Conservation (phyloP, 192 early-diverging fungal genomes). For the Thamnidium elegans region DNA sequence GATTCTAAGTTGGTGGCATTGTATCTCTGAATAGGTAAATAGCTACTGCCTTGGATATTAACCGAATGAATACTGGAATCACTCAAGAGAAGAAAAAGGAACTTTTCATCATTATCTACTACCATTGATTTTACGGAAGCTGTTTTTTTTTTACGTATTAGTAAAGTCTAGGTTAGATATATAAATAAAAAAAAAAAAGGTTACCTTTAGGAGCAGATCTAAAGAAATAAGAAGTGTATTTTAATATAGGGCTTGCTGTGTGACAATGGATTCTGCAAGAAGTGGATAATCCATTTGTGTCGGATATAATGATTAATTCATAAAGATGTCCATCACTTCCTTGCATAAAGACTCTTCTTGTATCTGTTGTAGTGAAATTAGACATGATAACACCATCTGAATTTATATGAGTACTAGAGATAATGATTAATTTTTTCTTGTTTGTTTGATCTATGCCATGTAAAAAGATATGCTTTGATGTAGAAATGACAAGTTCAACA, state of each 20-base stretch:
- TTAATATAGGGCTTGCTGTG: neutral
- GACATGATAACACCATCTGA: neutral
- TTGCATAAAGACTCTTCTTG: constrained; percentile 2
- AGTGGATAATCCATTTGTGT: neutral
- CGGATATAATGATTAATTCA: neutral
- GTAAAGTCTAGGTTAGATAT: neutral
- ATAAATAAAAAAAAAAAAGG: neutral
- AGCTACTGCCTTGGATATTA: constrained; percentile 1
- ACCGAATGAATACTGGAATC: constrained; percentile 1
- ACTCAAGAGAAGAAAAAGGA: neutral
- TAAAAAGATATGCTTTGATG: neutral
- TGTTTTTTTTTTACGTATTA: neutral
- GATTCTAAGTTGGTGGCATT: constrained; percentile 2
- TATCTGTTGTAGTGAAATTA: neutral
- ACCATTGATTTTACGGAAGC: constrained; percentile 5
- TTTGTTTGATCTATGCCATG: neutral
- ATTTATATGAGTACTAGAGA: neutral
- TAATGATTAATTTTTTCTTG: neutral
- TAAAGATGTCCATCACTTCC: constrained; percentile 10
- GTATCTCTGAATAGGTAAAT: neutral
- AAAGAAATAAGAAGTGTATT: neutral
- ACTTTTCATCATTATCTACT: neutral
- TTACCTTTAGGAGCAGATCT: constrained; percentile 12
- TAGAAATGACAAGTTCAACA: neutral
- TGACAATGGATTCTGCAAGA: neutral